phyloP scores from a whole-genome alignment of 345 rosid genomes.

The Gossypioides kirkii region DNA sequence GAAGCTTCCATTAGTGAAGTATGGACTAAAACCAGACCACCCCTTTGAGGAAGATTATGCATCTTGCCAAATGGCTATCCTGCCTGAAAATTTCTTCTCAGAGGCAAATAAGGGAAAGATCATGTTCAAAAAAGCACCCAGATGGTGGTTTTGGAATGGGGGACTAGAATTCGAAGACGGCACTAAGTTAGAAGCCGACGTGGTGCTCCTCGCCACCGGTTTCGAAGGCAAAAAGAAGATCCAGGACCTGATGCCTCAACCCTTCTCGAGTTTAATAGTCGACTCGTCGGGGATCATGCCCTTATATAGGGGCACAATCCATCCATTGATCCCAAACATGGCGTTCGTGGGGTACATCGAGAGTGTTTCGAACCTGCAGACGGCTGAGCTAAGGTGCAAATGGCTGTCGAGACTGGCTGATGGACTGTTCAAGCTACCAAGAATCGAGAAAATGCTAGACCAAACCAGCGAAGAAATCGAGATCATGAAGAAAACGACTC shows the following conservation, averaged over 20 bases:
- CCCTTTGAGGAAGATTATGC: constrained; percentile 55
- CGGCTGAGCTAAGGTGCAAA: constrained; percentile 45
- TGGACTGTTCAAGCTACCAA: constrained; percentile 36
- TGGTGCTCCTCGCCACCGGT: constrained; percentile 53
- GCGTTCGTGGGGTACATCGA: constrained; percentile 58
- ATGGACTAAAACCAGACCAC: constrained; percentile 54
- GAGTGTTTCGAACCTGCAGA: constrained; percentile 46
- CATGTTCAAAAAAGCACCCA: constrained; percentile 38
- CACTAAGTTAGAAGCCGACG: constrained; percentile 46
- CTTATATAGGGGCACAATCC: constrained; percentile 51
- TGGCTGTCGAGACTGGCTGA: constrained; percentile 51
- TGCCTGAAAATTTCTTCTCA: constrained; percentile 50
- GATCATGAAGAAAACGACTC: constrained; percentile 42
- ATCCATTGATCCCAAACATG: constrained; percentile 60
- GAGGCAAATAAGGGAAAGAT: constrained; percentile 59
- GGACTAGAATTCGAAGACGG: constrained; percentile 48
- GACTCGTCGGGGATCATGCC: constrained; percentile 46
- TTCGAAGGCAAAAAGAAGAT: constrained; percentile 50
- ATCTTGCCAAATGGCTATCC: constrained; percentile 54
- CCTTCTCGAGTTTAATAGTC: constrained; percentile 29
- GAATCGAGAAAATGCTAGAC: constrained; percentile 31
- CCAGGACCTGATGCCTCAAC: constrained; percentile 34
- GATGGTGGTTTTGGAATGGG: constrained; percentile 47
- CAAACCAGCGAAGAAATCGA: constrained; percentile 34
- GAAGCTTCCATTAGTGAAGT: constrained; percentile 45